These are phyloP conservation scores for Bruguiera hainesii DNA, from an alignment of 441 rosid genomes.

Conservation along the genomic window DNA sequence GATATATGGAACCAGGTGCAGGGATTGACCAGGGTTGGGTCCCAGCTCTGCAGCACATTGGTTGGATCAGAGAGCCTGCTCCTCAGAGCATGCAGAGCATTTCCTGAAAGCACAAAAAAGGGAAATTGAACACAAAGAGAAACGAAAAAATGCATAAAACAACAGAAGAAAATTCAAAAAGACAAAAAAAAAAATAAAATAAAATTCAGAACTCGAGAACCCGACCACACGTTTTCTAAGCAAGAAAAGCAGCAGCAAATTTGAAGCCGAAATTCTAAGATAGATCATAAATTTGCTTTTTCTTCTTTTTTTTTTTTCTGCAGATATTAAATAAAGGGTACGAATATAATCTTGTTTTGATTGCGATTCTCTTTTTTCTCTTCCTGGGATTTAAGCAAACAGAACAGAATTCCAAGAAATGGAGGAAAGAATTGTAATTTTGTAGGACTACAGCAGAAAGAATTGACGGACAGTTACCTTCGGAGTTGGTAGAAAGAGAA, in stretches of 20 bases:
- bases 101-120: slow-evolving; percentile 32
- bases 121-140: slow-evolving; percentile 1
- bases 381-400: not conserved
- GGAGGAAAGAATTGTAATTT: not conserved
- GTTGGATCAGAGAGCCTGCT: slow-evolving; percentile 44
- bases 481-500: slow-evolving; percentile 54
- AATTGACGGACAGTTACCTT: slow-evolving; percentile 34
- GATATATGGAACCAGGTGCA: slow-evolving; percentile 59
- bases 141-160: slow-evolving; percentile 4
- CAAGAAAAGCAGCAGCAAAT: not conserved
- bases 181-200: not conserved
- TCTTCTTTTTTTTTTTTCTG: no score
- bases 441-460: not conserved
- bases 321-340: not conserved
- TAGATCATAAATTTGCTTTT: not conserved
- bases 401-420: not conserved
- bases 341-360: not conserved
- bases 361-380: not conserved
- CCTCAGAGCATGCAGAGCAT: slow-evolving; percentile 44
- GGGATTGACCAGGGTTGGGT: slow-evolving; percentile 55
- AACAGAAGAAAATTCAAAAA: not conserved
- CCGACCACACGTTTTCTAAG: slow-evolving; percentile 10
- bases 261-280: not conserved
- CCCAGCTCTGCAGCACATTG: slow-evolving; percentile 56
- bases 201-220: not conserved